Percentiles rank a stretch among this genome's conserved stretches.
Evolutionary conservation across 352 stramenopile genomes (phyloP).

Genomic region (Pythium phragmiticola): DNA sequence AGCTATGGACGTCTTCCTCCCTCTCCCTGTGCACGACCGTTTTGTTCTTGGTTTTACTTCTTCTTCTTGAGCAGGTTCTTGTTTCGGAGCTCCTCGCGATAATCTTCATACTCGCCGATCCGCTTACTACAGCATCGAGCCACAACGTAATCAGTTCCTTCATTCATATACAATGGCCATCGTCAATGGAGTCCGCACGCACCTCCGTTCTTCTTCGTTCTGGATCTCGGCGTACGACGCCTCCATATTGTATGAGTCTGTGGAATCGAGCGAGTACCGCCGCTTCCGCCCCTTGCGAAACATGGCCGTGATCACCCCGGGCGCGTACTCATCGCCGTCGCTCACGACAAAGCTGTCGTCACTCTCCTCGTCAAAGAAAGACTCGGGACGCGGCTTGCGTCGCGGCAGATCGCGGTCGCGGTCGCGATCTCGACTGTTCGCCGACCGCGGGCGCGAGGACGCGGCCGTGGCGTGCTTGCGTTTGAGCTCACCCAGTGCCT

Average conservation of each 20-base stretch:
- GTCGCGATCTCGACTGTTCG: conserved; percentile 18
- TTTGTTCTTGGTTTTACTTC: conserved; percentile 27
- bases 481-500: conserved; percentile 72
- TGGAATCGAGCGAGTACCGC: conserved; percentile 74
- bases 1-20: not conserved
- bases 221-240: conserved; percentile 83
- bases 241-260: conserved; percentile 86
- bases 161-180: not conserved
- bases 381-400: conserved; percentile 40
- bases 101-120: conserved; percentile 84
- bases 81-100: conserved; percentile 79
- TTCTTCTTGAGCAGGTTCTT: conserved; percentile 85
- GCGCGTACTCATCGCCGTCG: conserved; percentile 72
- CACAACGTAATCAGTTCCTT: not conserved
- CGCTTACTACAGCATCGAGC: conserved; percentile 41
- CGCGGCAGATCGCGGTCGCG: conserved; percentile 22
- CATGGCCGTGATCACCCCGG: conserved; percentile 76
- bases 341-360: conserved; percentile 88
- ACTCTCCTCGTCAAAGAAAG: conserved; percentile 83
- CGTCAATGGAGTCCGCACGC: conserved; percentile 8
- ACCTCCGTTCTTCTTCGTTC: conserved; percentile 85
- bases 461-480: conserved; percentile 64
- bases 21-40: not conserved
- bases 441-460: conserved; percentile 34
- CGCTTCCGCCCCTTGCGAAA: conserved; percentile 74